Evolutionary conservation across 495 filamentous ascomycete species (phyloP), one percentile per base, ranked within the genome.

Genomic region (Schizothecium vesticola): DNA sequence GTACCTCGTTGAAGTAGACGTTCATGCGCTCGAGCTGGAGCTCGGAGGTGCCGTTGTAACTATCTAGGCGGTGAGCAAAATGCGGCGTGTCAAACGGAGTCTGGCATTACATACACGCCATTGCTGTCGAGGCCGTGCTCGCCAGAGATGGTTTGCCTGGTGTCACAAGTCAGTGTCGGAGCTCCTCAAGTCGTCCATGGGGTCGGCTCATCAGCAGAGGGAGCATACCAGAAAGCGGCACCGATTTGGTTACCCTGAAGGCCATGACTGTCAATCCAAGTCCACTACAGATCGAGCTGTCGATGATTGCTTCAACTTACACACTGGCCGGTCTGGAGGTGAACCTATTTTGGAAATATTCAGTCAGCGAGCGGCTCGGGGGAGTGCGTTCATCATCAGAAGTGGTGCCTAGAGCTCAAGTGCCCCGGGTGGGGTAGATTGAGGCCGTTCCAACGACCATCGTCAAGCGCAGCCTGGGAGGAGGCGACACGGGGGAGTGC

Each of bases 21-120:
- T 94, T 99, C 94, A 99, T 97, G 78, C 95, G 94, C 90, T 99
- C 95, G 69, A 97, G 87, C 87, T 99, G 95, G 79, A 99, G 93
- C 83, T 98, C 95, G 64, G 94, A 97, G 71, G 92, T 91, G 75
- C 96, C 95, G 82, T 94, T 94, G 88, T 97, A 98, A 67, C 94
- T 98, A 73, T 76, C 57, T 67, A n/a, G 69, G 72, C 69, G 65
- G 72, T 80, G 69, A 81, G 75, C 73, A 29, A 62, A 43, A 61
- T n/a, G 11, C 22, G 21, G 56, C 58, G 65, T 63, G n/a, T 0
- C 51, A 33, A 62, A 56, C 29, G 55, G 29, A 19, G 23, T 60
- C 16, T 29, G 19, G 61, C 56, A 62, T 22, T 60, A 83, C 81
- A 51, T 84, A 84, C 81, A 85, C 80, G 72, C 95, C 95, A 80